Evolutionary conservation across 2,329 filamentous ascomycete species (phyloP).

Genomic region (Botrytis medusae): DNA sequence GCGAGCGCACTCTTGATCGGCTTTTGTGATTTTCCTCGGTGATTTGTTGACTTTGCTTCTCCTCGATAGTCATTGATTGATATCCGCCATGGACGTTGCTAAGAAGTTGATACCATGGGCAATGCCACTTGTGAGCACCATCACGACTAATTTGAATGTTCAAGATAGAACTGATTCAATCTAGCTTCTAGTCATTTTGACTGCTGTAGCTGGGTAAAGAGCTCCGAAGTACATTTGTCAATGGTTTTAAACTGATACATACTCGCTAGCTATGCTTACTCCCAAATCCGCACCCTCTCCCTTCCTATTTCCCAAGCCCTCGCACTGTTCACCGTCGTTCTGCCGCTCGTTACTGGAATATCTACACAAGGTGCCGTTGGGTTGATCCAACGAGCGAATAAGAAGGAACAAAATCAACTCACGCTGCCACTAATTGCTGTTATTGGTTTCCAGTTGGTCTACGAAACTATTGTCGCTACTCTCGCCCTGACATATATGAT

Average conservation of each 20-base stretch:
- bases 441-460: slow-evolving; percentile 38
- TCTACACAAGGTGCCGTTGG: slow-evolving; percentile 32
- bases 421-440: slow-evolving; percentile 36
- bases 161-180: slow-evolving; percentile 22
- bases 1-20: not conserved
- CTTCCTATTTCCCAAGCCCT: slow-evolving; percentile 38
- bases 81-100: slow-evolving; percentile 24
- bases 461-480: slow-evolving; percentile 38
- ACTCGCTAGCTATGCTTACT: slow-evolving; percentile 34
- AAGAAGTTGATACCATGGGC: slow-evolving; percentile 26
- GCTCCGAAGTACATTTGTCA: not conserved
- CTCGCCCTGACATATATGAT: slow-evolving; percentile 37
- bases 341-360: slow-evolving; percentile 37
- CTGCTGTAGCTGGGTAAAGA: slow-evolving; percentile 35
- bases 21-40: not conserved
- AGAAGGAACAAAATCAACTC: slow-evolving; percentile 32
- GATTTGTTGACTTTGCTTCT: not conserved
- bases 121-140: slow-evolving; percentile 32
- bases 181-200: slow-evolving; percentile 34
- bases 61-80: slow-evolving; percentile 9
- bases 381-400: slow-evolving; percentile 30
- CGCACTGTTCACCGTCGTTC: slow-evolving; percentile 35
- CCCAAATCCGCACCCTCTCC: slow-evolving; percentile 35
- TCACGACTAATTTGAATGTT: not conserved
- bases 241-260: slow-evolving; percentile 19